Evolutionary conservation across 2,329 filamentous ascomycete species (phyloP), one percentile per base, ranked within the genome.

Genomic region (Penicillium rolfsii): DNA sequence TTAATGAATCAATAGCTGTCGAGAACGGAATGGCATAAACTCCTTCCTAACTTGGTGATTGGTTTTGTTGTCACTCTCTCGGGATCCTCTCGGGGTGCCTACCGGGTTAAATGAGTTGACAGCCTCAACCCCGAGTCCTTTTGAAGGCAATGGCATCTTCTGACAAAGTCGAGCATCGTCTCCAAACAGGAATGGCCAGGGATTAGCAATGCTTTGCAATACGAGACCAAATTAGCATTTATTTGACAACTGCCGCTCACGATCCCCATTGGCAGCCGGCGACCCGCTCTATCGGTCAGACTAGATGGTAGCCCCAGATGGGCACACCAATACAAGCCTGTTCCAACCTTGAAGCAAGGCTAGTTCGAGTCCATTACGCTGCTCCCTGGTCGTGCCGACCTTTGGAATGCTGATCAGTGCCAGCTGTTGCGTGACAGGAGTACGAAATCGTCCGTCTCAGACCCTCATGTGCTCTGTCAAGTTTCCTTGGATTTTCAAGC

Each of bases 361-460:
- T 53, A 41, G 45, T 19, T 11, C 38, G 11, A 61, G 41, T 33
- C 22, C 40, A 62, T 57, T 70, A 68, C 67, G 66, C 65, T 64
- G 57, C 59, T 55, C 43, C 60, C 50, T 19, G 55, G 53, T 53
- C 52, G 45, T 45, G 60, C 53, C 54, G 61, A 54, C 40, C 28
- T 58, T 33, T 63, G 57, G 57, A 62, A 63, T 58, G 57, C 54
- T 63, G 64, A 64, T 60, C 60, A 60, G 41, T 52, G 48, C 41
- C 41, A 8, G 45, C 57, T 28, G 41, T 52, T 45, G 8, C 28
- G 62, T 33, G 57, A 60, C 63, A 58, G 49, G 63, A 53, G 58
- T 58, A 62, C 48, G 58, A 41, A 41, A 52, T 61, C 26, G 43
- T 41, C 59, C 55, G 57, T 35, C 52, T 33, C 30, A 33, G 30